A percentile compares a stretch with the other conserved stretches of the same genome.
phyloP scores from a whole-genome alignment of 2,329 filamentous ascomycete species.

The Pyrenophora tritici-repentis region DNA sequence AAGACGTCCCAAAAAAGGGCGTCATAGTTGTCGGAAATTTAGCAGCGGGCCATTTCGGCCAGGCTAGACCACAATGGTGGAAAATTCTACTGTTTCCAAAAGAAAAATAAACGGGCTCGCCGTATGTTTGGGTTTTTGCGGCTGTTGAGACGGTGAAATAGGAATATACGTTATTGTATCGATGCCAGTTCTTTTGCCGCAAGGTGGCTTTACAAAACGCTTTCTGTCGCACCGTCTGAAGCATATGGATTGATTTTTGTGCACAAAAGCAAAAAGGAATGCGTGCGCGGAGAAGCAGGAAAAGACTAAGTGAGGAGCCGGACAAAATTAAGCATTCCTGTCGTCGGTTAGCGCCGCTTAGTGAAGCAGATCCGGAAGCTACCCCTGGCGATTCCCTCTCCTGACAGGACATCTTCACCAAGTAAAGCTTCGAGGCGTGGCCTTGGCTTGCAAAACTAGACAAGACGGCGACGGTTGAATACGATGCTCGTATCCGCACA shows the following conservation, averaged over 20 bases:
- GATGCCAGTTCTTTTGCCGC: not conserved
- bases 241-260: not conserved
- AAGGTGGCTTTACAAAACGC: not conserved
- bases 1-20: not conserved
- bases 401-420: not conserved
- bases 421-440: constrained; percentile 31
- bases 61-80: constrained; percentile 8
- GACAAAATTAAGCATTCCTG: constrained; percentile 22
- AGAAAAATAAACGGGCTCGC: not conserved
- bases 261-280: not conserved
- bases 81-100: not conserved
- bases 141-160: no score
- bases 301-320: constrained; percentile 5
- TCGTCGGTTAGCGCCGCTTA: constrained; percentile 17
- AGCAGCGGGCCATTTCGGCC: constrained; percentile 5
- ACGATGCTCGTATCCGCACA: no score
- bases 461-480: not conserved
- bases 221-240: not conserved
- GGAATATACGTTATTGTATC: not conserved
- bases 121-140: no score
- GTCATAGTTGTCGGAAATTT: constrained; percentile 3
- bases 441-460: constrained; percentile 15
- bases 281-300: not conserved
- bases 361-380: constrained; percentile 12
- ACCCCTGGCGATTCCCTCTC: constrained; percentile 16